phyloP scores from a whole-genome alignment of 805 yeast species.

The Kregervanrija pseudodelftensis region DNA sequence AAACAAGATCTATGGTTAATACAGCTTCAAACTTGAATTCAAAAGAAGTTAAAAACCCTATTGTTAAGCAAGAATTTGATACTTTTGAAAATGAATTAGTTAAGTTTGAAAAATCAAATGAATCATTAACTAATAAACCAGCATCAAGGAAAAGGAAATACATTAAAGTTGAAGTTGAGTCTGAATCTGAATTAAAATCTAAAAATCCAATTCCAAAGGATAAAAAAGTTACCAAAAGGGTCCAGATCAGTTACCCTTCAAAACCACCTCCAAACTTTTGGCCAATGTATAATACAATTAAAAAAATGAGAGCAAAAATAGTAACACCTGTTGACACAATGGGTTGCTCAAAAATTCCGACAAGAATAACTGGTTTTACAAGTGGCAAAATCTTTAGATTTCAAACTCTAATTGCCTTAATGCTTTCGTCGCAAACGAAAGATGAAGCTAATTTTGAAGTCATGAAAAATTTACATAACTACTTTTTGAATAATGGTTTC shows the following conservation, averaged over 20 bases:
- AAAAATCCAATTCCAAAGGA: not conserved
- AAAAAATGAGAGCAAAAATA: slow-evolving; percentile 56
- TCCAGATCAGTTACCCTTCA: slow-evolving; percentile 9
- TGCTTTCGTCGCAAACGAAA: slow-evolving; percentile 88
- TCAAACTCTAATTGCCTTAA: slow-evolving; percentile 70
- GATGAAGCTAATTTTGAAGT: slow-evolving; percentile 80
- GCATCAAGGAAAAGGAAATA: no score
- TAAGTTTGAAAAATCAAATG: not conserved
- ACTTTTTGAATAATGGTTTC: slow-evolving; percentile 31
- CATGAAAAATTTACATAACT: slow-evolving; percentile 52
- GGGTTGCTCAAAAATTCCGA: slow-evolving; percentile 69
- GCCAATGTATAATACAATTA: slow-evolving; percentile 51
- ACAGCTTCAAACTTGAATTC: no score
- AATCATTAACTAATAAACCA: not conserved
- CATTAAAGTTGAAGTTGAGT: not conserved
- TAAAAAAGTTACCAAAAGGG: slow-evolving; percentile 7
- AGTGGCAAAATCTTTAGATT: slow-evolving; percentile 45
- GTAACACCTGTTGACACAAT: slow-evolving; percentile 83
- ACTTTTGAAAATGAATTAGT: not conserved
- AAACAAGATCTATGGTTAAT: no score
- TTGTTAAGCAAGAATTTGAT: not conserved
- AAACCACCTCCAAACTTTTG: slow-evolving; percentile 35
- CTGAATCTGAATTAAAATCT: not conserved
- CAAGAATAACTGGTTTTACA: slow-evolving; percentile 30
- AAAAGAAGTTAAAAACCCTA: no score